Percentiles rank a stretch among this genome's conserved stretches.
Evolutionary conservation across 352 stramenopile species (phyloP).

Genomic region (Phytophthora kernoviae): DNA sequence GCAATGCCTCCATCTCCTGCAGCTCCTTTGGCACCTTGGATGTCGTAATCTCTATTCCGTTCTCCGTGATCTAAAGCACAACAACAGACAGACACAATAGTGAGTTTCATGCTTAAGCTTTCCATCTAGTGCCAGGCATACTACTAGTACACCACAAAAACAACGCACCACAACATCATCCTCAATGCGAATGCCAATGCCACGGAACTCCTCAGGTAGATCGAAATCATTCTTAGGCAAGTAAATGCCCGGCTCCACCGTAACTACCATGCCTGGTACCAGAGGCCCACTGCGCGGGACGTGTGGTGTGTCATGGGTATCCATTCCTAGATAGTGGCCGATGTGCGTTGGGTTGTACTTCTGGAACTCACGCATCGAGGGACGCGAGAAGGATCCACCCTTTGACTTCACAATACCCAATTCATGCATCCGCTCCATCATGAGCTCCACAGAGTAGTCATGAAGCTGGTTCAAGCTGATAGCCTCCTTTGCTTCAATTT

Average conservation of each 20-base stretch:
- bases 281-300: slow-evolving; percentile 62
- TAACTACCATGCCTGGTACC: slow-evolving; percentile 81
- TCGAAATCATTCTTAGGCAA: slow-evolving; percentile 74
- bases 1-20: slow-evolving; percentile 65
- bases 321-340: slow-evolving; percentile 84
- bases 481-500: slow-evolving; percentile 49
- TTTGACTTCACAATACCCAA: slow-evolving; percentile 62
- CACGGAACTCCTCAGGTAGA: slow-evolving; percentile 74
- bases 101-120: neutral
- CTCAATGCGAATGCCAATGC: slow-evolving; percentile 87
- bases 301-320: slow-evolving; percentile 83
- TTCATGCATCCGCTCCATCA: slow-evolving; percentile 67
- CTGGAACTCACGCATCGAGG: slow-evolving; percentile 62
- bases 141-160: neutral
- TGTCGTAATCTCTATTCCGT: slow-evolving; percentile 78
- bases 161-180: slow-evolving; percentile 80
- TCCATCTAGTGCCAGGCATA: too few relatives aligned
- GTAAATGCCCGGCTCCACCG: slow-evolving; percentile 84
- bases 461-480: slow-evolving; percentile 81
- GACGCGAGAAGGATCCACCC: slow-evolving; percentile 30
- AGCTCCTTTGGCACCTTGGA: slow-evolving; percentile 73
- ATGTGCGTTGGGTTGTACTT: slow-evolving; percentile 90
- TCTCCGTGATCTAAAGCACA: slow-evolving; percentile 64
- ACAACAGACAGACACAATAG: slow-evolving; percentile 11
- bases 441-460: slow-evolving; percentile 70